Evolutionary conservation across 129 eudicot genomes (phyloP).

Genomic region (Centaurea solstitialis): DNA sequence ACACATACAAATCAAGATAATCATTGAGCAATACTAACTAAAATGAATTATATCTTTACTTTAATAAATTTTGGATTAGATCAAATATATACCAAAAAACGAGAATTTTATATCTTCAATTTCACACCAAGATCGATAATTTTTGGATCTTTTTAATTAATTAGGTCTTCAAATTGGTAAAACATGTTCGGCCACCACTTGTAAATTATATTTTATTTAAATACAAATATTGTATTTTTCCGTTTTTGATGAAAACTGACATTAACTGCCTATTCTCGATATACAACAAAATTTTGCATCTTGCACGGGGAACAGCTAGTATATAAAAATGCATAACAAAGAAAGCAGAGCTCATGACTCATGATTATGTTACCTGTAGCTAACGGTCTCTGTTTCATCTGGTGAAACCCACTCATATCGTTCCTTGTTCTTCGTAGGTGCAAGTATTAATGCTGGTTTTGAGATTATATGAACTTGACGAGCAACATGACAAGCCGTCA

Average conservation of each 20-base stretch:
- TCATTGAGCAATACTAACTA: not conserved
- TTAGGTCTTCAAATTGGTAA: not conserved
- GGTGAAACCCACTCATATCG: constrained; percentile 91
- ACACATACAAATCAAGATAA: not conserved
- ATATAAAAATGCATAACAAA: not conserved
- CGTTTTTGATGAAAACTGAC: not conserved
- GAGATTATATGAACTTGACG: constrained; percentile 81
- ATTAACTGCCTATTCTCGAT: not conserved
- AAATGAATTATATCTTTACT: not conserved
- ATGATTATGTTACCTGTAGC: constrained; percentile 53
- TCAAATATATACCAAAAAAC: not conserved
- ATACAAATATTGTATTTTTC: not conserved
- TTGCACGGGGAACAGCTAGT: not conserved
- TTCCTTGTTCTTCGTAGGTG: constrained; percentile 45
- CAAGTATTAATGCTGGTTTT: constrained; percentile 77
- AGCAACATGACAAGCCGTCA: constrained; percentile 99
- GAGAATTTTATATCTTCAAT: not conserved
- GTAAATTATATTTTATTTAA: not conserved
- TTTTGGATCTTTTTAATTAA: not conserved
- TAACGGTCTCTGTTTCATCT: constrained; percentile 61
- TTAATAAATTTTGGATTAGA: not conserved
- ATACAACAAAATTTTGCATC: not conserved
- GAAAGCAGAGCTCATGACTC: not conserved
- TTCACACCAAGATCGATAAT: not conserved
- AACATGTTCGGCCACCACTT: not conserved